Base-by-base conservation (phyloP, 1,139 yeast species). In the Blastobotrys capitulatus region DNA sequence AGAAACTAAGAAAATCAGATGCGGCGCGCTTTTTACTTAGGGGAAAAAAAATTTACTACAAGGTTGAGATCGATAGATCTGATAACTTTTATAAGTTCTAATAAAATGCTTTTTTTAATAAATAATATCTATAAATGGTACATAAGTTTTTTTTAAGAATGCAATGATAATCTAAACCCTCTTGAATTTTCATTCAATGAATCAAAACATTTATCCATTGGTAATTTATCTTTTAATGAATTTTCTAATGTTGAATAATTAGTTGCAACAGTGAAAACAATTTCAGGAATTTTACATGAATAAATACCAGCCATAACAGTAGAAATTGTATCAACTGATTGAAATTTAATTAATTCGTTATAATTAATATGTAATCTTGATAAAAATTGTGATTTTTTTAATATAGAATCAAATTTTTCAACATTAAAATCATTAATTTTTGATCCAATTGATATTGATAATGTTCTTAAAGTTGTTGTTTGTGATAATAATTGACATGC, bases 241-340 rank as follows among this genome's bases (percentile, higher is more conserved):
- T 22, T 13, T 10, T 39, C 42, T 31, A 39, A 7, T 2, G 16
- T 18, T 7, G 9, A 6, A 31, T 39, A 39, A 6, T 39, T 19
- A 2, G 42, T 39, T 8, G 42, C 42, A 8, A 39, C 32, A 7
- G 31, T 39, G 31, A 39, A 39, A 27, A 39, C 42, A 27, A 31
- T 16, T 19, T 39, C 42, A 25, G 42, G 42, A n/a, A 39, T 32
- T 16, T 22, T 3, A 16, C 15, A 16, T 5, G 6, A 6, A 18
- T 26, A 26, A 10, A 39, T 6, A 8, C 6, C 27, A n/a, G 19
- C 20, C 42, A 39, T 39, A 16, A 19, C 42, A 8, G 6, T 6
- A 26, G 42, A 6, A 12, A 39, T n/a, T 10, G 9, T 7, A 6
- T 39, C 42, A n/a, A 39, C 42, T 6, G 42, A 12, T n/a, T 25